Evolutionary conservation across 805 yeast species (phyloP).

Genomic region (Myxozyma melibiosi): DNA sequence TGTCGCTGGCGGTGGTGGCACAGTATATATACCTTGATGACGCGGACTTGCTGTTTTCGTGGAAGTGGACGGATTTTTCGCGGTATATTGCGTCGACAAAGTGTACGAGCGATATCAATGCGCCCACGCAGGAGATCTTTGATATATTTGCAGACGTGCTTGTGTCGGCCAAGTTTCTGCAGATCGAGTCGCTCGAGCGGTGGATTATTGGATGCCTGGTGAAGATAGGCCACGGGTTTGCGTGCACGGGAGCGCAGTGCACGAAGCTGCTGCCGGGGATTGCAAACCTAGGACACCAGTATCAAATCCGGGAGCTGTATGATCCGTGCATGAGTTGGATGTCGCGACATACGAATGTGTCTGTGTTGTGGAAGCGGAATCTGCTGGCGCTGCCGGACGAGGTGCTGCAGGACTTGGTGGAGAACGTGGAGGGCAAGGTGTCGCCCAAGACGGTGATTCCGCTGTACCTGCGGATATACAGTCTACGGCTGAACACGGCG

Average conservation of each 20-base stretch:
- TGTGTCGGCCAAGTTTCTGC: constrained; percentile 31
- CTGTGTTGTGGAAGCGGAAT: constrained; percentile 27
- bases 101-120: constrained; percentile 28
- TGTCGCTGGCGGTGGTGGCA: constrained; percentile 30
- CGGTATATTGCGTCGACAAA: constrained; percentile 26
- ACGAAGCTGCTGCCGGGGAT: constrained; percentile 22
- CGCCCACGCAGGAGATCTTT: constrained; percentile 29
- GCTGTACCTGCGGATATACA: constrained; percentile 23
- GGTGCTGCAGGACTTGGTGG: constrained; percentile 19
- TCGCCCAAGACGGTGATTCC: constrained; percentile 21
- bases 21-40: constrained; percentile 31
- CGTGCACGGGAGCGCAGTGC: constrained; percentile 30
- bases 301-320: constrained; percentile 20
- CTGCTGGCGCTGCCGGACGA: constrained; percentile 24
- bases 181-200: constrained; percentile 27
- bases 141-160: constrained; percentile 29
- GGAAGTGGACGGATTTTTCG: constrained; percentile 33
- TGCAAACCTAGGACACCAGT: constrained; percentile 27
- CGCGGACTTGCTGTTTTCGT: constrained; percentile 28
- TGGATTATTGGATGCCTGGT: constrained; percentile 26
- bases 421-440: constrained; percentile 20
- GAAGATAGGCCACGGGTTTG: constrained; percentile 26
- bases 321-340: constrained; percentile 29
- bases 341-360: constrained; percentile 22
- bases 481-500: constrained; percentile 19